phyloP scores from a whole-genome alignment of 2,329 filamentous ascomycete genomes.

The Parascedosporium putredinis region DNA sequence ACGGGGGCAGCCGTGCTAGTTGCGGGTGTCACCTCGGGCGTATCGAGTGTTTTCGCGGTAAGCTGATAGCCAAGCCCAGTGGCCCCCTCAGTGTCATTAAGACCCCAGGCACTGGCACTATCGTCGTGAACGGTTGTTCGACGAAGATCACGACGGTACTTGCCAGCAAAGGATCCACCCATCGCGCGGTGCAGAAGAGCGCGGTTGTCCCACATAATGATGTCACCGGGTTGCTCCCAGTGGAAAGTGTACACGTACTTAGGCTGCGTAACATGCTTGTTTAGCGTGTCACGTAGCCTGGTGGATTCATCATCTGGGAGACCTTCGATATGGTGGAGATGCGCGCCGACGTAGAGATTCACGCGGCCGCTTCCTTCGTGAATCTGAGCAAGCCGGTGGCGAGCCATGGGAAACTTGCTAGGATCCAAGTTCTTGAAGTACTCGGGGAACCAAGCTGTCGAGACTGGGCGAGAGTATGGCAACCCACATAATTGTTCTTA shows the following conservation, averaged over 20 bases:
- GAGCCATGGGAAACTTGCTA: constrained; percentile 23
- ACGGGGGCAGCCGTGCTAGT: not conserved
- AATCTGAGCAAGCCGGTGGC: constrained; percentile 37
- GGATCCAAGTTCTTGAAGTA: constrained; percentile 36
- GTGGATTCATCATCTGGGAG: constrained; percentile 23
- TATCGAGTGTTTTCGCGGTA: not conserved
- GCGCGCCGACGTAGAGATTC: constrained; percentile 43
- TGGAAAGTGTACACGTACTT: constrained; percentile 34
- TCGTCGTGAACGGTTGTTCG: constrained; percentile 44
- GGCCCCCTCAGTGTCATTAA: constrained; percentile 18
- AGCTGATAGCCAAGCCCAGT: constrained; percentile 7
- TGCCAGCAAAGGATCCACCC: constrained; percentile 35
- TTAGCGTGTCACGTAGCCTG: constrained; percentile 27
- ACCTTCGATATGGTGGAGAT: constrained; percentile 43
- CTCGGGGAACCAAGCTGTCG: constrained; percentile 37
- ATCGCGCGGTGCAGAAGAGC: constrained; percentile 43
- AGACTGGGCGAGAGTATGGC: constrained; percentile 40
- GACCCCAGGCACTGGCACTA: constrained; percentile 25
- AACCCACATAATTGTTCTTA: constrained; percentile 31
- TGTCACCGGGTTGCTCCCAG: constrained; percentile 38
- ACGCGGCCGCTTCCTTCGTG: constrained; percentile 40
- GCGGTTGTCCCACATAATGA: constrained; percentile 52
- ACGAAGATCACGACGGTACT: constrained; percentile 40
- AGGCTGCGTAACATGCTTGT: constrained; percentile 33
- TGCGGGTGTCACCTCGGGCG: constrained; percentile 2